A percentile compares a stretch with the other conserved stretches of the same genome.
phyloP scores from a whole-genome alignment of 257 asterid species.

The Fraxinus pennsylvanica region DNA sequence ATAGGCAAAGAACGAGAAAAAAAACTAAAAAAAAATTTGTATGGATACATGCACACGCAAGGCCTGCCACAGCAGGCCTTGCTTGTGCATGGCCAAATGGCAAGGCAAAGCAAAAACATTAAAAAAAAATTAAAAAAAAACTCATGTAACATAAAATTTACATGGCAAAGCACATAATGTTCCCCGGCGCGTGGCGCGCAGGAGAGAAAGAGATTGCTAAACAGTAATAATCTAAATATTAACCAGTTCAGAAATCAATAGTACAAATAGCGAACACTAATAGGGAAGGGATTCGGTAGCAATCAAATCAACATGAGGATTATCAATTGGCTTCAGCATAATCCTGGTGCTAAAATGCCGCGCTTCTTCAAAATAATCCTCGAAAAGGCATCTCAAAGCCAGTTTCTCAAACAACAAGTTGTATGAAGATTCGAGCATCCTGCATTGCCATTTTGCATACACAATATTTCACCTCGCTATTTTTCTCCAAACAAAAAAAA shows the following conservation, averaged over 20 bases:
- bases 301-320: constrained; percentile 89
- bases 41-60: no score
- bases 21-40: no score
- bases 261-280: neutral
- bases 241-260: neutral
- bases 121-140: no score
- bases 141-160: no score
- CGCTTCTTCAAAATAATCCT: constrained; percentile 77
- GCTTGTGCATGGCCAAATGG: no score
- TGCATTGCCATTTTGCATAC: constrained; percentile 35
- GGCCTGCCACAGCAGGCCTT: no score
- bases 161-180: no score
- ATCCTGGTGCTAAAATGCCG: constrained; percentile 64
- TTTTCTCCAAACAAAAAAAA: neutral
- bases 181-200: no score
- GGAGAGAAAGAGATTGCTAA: no score
- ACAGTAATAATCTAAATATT: neutral
- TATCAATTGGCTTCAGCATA: constrained; percentile 88
- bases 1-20: no score
- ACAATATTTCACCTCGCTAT: neutral
- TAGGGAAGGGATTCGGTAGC: constrained; percentile 66
- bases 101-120: no score
- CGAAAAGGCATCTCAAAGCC: constrained; percentile 72
- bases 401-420: constrained; percentile 75
- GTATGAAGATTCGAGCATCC: constrained; percentile 93